Conservation (phyloP, 164 flowering plant genomes). For the Liquidambar formosana region DNA sequence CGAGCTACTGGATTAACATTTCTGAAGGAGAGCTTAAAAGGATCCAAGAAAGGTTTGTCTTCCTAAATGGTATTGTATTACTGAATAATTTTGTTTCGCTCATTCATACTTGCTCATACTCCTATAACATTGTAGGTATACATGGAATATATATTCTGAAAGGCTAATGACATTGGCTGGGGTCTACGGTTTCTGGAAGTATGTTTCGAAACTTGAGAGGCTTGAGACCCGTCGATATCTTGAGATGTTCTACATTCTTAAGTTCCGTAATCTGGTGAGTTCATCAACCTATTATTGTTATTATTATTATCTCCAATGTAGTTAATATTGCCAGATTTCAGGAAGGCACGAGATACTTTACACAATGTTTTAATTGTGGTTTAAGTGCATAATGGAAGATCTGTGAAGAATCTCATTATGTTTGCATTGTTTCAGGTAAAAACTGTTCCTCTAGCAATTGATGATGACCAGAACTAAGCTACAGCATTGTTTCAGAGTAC, state of each 20-base stretch:
- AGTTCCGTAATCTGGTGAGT: constrained; percentile 82
- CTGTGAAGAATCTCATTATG: neutral
- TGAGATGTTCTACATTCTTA: constrained; percentile 96
- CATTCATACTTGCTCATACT: neutral
- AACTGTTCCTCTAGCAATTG: constrained; percentile 64
- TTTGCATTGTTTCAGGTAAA: constrained; percentile 54
- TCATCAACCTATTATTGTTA: neutral
- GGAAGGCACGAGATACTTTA: neutral
- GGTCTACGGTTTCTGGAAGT: constrained; percentile 96
- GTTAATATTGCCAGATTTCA: neutral
- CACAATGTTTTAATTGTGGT: neutral
- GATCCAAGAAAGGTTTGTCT: constrained; percentile 68
- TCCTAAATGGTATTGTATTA: neutral
- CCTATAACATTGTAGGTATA: constrained; percentile 58
- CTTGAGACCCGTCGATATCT: constrained; percentile 92
- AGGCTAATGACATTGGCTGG: constrained; percentile 95
- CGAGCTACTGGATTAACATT: constrained; percentile 65
- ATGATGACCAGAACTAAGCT: constrained; percentile 31
- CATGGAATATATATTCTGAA: constrained; percentile 95
- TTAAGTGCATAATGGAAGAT: neutral
- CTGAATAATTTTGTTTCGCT: neutral
- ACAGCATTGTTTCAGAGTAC: neutral
- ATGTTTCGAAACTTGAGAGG: constrained; percentile 94
- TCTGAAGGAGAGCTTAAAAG: constrained; percentile 67
- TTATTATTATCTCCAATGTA: neutral